Evolutionary conservation across 345 rosid genomes (phyloP), one percentile per base, ranked within the genome.

Genomic region (Citrus trifoliata): DNA sequence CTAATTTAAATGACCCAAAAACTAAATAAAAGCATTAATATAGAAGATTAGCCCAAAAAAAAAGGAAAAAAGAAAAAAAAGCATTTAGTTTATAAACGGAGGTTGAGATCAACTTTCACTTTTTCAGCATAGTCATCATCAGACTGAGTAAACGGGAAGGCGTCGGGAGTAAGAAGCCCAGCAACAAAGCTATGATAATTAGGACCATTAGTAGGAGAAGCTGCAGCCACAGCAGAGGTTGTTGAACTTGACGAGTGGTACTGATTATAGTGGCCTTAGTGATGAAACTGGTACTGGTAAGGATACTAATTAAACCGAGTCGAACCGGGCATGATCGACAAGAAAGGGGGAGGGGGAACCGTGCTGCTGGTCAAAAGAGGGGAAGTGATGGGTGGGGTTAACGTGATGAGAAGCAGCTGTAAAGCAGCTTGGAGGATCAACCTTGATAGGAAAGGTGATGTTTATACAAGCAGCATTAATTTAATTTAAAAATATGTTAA

Each of bases 401-500:
- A 67, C n/a, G 1, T 42, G 78, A 33, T 13, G 27, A 61, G 37
- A 32, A 12, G 27, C 4, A 42, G 9, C 51, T 3, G 51, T 13
- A 46, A 46, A 46, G 51, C 51, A 63, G 74, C 38, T 38, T 42
- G 71, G 51, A 27, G 33, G 76, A 24, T 25, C 67, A n/a, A 37
- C 10, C 67, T 65, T 62, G 65, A 48, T 35, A 33, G 82, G 67
- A 24, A 79, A 69, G 64, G 80, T 72, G 76, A 80, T 74, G 85
- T 86, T 88, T 42, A 92, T 82, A 14, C 94, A 89, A 78, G 91
- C 88, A 3, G 97, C 97, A 19, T 35, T 35, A 35, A 35, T 35
- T 35, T 35, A 35, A 35, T 35, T 35, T 35, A 35, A 35, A 35
- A 35, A 35, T 35, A 35, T 35, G 1, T 35, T 35, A 1, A 35